phyloP scores from a whole-genome alignment of 768 basidiomycete species.

The Mycena kentingensis region DNA sequence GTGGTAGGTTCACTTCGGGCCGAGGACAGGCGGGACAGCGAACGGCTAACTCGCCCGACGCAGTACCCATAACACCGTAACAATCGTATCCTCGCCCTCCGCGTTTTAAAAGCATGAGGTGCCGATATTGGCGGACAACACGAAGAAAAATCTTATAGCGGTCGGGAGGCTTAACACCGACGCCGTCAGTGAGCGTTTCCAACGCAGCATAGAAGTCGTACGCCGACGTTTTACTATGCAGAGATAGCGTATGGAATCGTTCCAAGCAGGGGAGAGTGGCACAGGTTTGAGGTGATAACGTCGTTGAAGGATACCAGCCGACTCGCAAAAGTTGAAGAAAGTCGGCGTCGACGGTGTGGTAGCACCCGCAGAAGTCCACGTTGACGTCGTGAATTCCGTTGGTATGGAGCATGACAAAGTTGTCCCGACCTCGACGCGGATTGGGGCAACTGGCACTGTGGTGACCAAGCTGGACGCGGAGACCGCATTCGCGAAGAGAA shows the following conservation, averaged over 20 bases:
- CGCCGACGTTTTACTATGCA: background rate
- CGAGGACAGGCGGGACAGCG: slow-evolving; percentile 36
- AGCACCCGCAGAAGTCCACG: slow-evolving; percentile 5
- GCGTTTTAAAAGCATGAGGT: slow-evolving; percentile 29
- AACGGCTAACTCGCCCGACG: slow-evolving; percentile 29
- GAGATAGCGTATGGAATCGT: slow-evolving; percentile 1
- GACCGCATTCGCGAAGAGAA: no score
- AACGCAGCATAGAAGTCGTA: slow-evolving; percentile 3
- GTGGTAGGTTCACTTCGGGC: slow-evolving; percentile 31
- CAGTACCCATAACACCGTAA: slow-evolving; percentile 20
- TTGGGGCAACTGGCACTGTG: background rate
- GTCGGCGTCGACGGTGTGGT: background rate
- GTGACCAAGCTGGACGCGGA: background rate
- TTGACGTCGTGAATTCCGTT: slow-evolving; percentile 9
- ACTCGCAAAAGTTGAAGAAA: background rate
- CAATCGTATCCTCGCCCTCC: slow-evolving; percentile 27
- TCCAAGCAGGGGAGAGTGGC: slow-evolving; percentile 2
- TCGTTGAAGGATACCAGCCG: slow-evolving; percentile 5
- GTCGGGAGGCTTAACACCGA: background rate
- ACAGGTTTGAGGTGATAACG: background rate
- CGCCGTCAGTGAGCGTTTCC: background rate
- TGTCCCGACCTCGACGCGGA: background rate
- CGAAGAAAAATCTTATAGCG: background rate
- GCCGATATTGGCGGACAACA: slow-evolving; percentile 26
- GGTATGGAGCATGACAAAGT: slow-evolving; percentile 1